Evolutionary conservation across 2,329 filamentous ascomycete species (phyloP).

Genomic region (Allantophomopsis cytisporea): DNA sequence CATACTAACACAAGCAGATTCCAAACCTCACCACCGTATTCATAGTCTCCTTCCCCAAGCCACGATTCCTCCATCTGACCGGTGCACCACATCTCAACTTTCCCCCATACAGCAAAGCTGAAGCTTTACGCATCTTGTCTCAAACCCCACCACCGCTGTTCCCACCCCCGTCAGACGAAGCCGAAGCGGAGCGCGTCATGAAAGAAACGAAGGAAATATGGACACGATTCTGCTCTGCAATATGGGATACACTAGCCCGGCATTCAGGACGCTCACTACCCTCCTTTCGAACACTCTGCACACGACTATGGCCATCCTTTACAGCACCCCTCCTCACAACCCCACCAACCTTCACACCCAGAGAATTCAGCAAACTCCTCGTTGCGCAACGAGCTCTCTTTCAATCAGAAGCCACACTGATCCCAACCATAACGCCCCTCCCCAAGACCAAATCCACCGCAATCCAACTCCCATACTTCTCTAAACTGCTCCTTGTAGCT

Average conservation of each 20-base stretch:
- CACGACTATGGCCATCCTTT: slow-evolving; percentile 75
- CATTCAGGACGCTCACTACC: slow-evolving; percentile 70
- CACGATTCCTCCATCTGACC: slow-evolving; percentile 54
- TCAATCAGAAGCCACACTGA: slow-evolving; percentile 57
- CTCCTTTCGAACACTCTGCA: slow-evolving; percentile 55
- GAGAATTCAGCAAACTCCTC: slow-evolving; percentile 76
- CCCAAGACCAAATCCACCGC: slow-evolving; percentile 6
- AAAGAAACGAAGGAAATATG: slow-evolving; percentile 55
- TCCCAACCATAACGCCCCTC: slow-evolving; percentile 43
- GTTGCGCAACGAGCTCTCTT: slow-evolving; percentile 57
- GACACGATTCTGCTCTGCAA: slow-evolving; percentile 67
- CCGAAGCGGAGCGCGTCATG: slow-evolving; percentile 12
- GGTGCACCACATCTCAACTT: slow-evolving; percentile 71
- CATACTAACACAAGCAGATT: slow-evolving; percentile 38
- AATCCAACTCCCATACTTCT: slow-evolving; percentile 51
- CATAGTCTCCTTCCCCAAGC: slow-evolving; percentile 58
- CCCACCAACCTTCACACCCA: slow-evolving; percentile 45
- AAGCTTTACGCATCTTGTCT: slow-evolving; percentile 68
- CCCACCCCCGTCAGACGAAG: slow-evolving; percentile 12
- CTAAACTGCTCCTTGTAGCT: slow-evolving; percentile 60
- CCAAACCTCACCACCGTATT: slow-evolving; percentile 66
- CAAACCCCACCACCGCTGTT: slow-evolving; percentile 34
- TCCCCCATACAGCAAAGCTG: slow-evolving; percentile 66
- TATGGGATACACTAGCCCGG: slow-evolving; percentile 77
- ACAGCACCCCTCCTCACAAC: slow-evolving; percentile 62